Evolutionary conservation across 23 red algal species (phyloP), one percentile per base, ranked within the genome.

Genomic region (Agarophyton chilense): DNA sequence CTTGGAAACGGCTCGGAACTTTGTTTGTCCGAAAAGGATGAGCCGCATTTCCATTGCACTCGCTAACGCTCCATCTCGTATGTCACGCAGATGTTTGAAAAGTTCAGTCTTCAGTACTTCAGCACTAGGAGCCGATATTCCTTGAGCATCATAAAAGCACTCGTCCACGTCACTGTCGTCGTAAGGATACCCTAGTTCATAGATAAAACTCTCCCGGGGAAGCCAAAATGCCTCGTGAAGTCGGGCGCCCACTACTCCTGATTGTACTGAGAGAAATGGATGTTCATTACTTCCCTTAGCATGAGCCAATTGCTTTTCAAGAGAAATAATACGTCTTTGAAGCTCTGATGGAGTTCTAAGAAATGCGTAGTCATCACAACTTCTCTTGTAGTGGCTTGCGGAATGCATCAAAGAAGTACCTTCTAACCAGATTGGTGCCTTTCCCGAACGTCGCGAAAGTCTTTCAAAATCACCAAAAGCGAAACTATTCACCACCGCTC

Each of bases 141-240:
- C 82, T n/a, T 61, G 61, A 0, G 16, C 22, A 46, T 86, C 63
- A 19, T 52, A 55, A 5, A 86, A 46, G 45, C 22, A 86, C 31
- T 86, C 64, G 4, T 86, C 35, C 6, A 70, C 42, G 32, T 86
- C 82, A 2, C 39, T 45, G 28, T 86, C 82, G 1, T 31, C 10
- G 24, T 86, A 56, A 5, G 82, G 82, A 29, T 71, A 86, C 14
- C 82, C 82, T 28, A 78, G 25, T 61, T 61, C 56, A 61, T 32
- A 61, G 4, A 61, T 28, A 24, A 28, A 2, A 22, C 22, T 32
- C 12, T 8, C 56, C 28, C 22, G 28, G 18, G 12, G 26, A 61
- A 61, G 1, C 56, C 56, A 61, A 31, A 24, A 61, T 61, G 10
- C 56, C 28, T 28, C 22, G 1, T 32, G 7, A 61, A 61, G 56